These are phyloP conservation scores for Hypericum perforatum DNA, from an alignment of 345 rosid genomes.

Conservation along the genomic window DNA sequence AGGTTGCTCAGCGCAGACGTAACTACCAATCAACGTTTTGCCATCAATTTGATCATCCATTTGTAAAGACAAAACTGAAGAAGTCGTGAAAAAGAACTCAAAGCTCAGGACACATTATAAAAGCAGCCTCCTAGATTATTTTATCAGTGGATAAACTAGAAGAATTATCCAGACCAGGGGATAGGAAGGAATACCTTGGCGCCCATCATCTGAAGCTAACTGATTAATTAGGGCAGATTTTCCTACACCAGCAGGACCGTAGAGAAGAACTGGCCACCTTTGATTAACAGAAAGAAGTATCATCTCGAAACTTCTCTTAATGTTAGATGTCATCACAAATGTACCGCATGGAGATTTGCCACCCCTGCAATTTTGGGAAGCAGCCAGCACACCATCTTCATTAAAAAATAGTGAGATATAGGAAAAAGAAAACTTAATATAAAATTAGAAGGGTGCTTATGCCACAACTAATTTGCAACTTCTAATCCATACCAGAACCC, in stretches of 20 bases:
- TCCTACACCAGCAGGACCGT: slow-evolving; percentile 86
- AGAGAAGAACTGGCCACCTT: slow-evolving; percentile 87
- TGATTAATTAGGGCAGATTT: slow-evolving; percentile 79
- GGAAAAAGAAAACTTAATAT: slow-evolving; percentile 2
- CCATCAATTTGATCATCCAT: slow-evolving; percentile 99
- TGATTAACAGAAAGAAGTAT: slow-evolving; percentile 68
- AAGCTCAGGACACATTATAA: slow-evolving; percentile 4
- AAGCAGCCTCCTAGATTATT: not conserved
- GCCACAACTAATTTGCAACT: not conserved
- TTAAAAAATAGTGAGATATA: not conserved
- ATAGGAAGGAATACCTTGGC: slow-evolving; percentile 38
- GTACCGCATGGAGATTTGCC: slow-evolving; percentile 34
- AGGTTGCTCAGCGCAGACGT: slow-evolving; percentile 88
- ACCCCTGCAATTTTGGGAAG: slow-evolving; percentile 39
- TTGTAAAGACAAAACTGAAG: slow-evolving; percentile 59
- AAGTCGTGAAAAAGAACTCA: not conserved
- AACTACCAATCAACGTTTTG: slow-evolving; percentile 80
- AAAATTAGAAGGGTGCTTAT: too few relatives aligned
- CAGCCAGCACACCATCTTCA: not conserved
- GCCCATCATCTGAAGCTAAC: slow-evolving; percentile 61
- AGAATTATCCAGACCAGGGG: too few relatives aligned
- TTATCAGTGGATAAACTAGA: too few relatives aligned
- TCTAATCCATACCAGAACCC: slow-evolving; percentile 33
- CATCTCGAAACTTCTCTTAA: slow-evolving; percentile 71
- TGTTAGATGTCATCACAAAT: slow-evolving; percentile 50